Evolutionary conservation across 768 basidiomycete species (phyloP).

Genomic region (Xanthoconium purpureum): DNA sequence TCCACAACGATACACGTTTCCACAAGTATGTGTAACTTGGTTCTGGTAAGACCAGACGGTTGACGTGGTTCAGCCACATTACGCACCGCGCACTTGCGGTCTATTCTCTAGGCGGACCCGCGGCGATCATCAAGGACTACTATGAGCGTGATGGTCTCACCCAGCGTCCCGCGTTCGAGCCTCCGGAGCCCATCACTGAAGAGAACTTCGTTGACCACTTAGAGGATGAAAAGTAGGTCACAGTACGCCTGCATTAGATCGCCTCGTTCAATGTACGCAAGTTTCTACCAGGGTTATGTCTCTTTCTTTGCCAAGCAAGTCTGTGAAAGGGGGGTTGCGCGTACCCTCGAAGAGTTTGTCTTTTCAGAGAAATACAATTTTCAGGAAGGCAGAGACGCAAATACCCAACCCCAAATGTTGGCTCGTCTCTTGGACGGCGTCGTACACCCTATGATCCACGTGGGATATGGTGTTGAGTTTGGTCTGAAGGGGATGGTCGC

Average conservation of each 20-base stretch:
- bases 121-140: slow-evolving; percentile 21
- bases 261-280: not conserved
- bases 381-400: slow-evolving; percentile 9
- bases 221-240: slow-evolving; percentile 25
- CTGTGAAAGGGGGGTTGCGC: slow-evolving; percentile 12
- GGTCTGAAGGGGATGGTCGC: slow-evolving; percentile 56
- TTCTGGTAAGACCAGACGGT: too few relatives aligned
- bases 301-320: slow-evolving; percentile 24
- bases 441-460: slow-evolving; percentile 62
- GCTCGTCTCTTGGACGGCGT: slow-evolving; percentile 47
- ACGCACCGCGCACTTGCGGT: slow-evolving; percentile 30
- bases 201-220: slow-evolving; percentile 1
- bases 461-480: slow-evolving; percentile 63
- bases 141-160: slow-evolving; percentile 19
- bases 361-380: slow-evolving; percentile 32
- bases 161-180: slow-evolving; percentile 24
- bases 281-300: slow-evolving; percentile 29
- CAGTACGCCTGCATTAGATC: not conserved
- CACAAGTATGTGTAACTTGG: slow-evolving; percentile 45
- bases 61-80: slow-evolving; percentile 20
- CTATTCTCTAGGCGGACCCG: slow-evolving; percentile 27
- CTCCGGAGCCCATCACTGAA: slow-evolving; percentile 25
- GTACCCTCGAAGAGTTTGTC: slow-evolving; percentile 26
- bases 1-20: slow-evolving; percentile 42
- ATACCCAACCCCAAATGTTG: slow-evolving; percentile 49